Base-by-base conservation (phyloP, 139 green algal species). In the Zygnema circumcarinatum region DNA sequence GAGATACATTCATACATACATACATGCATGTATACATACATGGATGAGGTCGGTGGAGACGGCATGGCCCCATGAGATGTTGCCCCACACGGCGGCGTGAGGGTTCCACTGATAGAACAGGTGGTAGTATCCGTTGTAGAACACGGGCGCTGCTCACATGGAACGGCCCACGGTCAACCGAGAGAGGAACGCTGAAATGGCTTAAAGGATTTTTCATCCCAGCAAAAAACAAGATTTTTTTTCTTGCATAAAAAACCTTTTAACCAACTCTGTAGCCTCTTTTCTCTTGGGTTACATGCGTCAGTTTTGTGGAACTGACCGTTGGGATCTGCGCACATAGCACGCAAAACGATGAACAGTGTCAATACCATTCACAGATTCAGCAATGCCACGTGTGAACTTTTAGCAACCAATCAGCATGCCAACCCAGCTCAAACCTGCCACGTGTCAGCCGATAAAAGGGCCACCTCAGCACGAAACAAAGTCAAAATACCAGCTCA, bases 71-170 rank as follows among this genome's bases (percentile, higher is more conserved):
- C 82, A 88, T 35, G 31, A 56, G 38, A 88, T 88, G 74, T 88
- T 88, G 39, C 82, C 82, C 82, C 82, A 88, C 29, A 86, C 33
- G 33, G 82, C 38, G 73, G 42, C 82, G 38, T 78, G 35, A 32
- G 73, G 84, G 36, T 87, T 89, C 38, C 68, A 89, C 84, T 87
- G 73, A 53, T 87, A 89, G 7, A 62, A 89, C 41, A 89, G 32
- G 38, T 89, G 84, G 35, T 39, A 39, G 36, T 20, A 41, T 41
- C 11, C 11, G 16, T 16, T 78, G 7, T 38, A 78, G 35, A 41
- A 22, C 11, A 7, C 11, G 35, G 69, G 7, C 3, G 11, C 69
- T 78, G 69, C 16, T 39, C 11, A 38, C 16, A 7, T 78, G 69
- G 11, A 78, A 25, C 69, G 29, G 29, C 25, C 25, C 54, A 25